Conservation (phyloP, 495 filamentous ascomycete genomes). For the Sphaerosporella brunnea region DNA sequence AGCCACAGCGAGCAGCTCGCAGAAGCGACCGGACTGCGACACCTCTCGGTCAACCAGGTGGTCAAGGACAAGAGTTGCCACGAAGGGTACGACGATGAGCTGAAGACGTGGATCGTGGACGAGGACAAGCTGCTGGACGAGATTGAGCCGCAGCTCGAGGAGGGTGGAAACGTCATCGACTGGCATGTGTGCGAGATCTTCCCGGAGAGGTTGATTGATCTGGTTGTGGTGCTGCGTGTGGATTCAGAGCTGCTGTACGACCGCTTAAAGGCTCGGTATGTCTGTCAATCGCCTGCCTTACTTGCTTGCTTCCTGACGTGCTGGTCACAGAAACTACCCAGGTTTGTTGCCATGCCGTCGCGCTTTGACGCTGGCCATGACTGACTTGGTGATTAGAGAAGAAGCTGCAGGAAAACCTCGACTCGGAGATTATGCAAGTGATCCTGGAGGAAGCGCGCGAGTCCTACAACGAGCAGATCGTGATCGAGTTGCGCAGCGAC, state of each 20-base stretch:
- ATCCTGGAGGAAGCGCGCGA: constrained; percentile 78
- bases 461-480: constrained; percentile 68
- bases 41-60: constrained; percentile 75
- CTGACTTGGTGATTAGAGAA: constrained; percentile 42
- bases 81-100: constrained; percentile 69
- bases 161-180: constrained; percentile 82
- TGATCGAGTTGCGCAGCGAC: constrained; percentile 79
- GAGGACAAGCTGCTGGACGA: constrained; percentile 91
- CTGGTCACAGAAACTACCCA: constrained; percentile 13
- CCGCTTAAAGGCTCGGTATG: constrained; percentile 51
- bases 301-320: neutral
- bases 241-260: constrained; percentile 69
- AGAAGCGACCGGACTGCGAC: constrained; percentile 43
- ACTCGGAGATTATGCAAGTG: constrained; percentile 94
- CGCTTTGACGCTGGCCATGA: neutral
- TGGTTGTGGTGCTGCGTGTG: constrained; percentile 79
- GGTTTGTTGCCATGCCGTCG: constrained; percentile 6
- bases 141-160: constrained; percentile 62
- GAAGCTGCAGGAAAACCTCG: constrained; percentile 90
- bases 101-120: constrained; percentile 80
- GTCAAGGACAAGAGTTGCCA: constrained; percentile 72
- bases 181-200: constrained; percentile 98
- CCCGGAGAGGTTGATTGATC: constrained; percentile 81
- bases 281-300: neutral
- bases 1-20: constrained; percentile 69